A percentile compares a stretch with the other conserved stretches of the same genome.
phyloP scores from a whole-genome alignment of 2,329 filamentous ascomycete genomes.

The Sordariomycetes sp. region DNA sequence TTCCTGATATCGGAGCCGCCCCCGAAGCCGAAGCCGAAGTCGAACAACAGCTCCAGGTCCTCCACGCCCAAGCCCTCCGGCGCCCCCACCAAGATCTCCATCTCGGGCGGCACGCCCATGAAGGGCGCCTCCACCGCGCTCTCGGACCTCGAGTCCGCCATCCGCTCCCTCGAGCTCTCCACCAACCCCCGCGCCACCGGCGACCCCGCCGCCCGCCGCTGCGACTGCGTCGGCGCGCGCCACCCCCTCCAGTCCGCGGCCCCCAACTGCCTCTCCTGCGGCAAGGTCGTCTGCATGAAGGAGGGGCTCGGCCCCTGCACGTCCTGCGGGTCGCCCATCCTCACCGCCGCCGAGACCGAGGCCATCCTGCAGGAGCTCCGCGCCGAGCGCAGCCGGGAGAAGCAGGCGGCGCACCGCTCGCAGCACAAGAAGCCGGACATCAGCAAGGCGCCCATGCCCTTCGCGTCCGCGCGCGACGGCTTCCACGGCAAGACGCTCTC shows the following conservation, averaged over 20 bases:
- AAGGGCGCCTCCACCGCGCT: conserved; percentile 67
- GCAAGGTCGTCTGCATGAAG: conserved; percentile 90
- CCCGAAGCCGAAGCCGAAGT: conserved; percentile 44
- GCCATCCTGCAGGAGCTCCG: conserved; percentile 76
- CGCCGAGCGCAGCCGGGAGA: conserved; percentile 78
- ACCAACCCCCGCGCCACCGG: conserved; percentile 65
- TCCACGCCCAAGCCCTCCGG: conserved; percentile 42
- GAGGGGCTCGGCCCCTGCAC: conserved; percentile 93
- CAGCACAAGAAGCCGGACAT: conserved; percentile 57
- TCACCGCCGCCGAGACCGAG: conserved; percentile 65
- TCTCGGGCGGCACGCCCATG: conserved; percentile 72
- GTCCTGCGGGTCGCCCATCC: conserved; percentile 67
- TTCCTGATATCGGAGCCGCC: conserved; percentile 67
- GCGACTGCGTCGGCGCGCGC: conserved; percentile 77
- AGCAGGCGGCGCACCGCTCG: conserved; percentile 70
- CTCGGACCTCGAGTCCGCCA: conserved; percentile 66
- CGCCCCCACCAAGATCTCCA: conserved; percentile 52
- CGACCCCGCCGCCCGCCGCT: conserved; percentile 53
- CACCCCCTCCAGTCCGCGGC: conserved; percentile 86
- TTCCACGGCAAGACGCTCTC: conserved; percentile 21
- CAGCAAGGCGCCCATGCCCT: conserved; percentile 47
- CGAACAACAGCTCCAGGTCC: conserved; percentile 37
- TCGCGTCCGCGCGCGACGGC: conserved; percentile 34
- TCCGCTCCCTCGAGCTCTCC: conserved; percentile 79
- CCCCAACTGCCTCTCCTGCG: conserved; percentile 85